Evolutionary conservation across 306 rosid species (phyloP), one percentile per base, ranked within the genome.

Genomic region (Rubus parviflorus): DNA sequence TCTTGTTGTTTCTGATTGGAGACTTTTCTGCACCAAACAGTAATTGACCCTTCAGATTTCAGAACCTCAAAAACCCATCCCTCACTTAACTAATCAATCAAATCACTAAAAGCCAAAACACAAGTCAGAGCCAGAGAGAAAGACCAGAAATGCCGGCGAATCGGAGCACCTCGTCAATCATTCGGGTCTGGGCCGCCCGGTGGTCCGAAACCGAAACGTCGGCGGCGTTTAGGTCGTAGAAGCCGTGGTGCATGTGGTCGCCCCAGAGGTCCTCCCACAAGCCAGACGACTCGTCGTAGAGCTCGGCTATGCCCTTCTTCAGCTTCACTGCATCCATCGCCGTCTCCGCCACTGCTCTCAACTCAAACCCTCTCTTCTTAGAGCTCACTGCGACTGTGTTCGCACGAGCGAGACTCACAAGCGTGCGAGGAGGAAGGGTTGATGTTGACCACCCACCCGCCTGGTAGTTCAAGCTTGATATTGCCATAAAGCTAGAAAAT

Each of bases 201-300:
- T 94, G 98, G 35, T 92, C 97, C 4, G 91, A 84, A 47, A 89
- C 82, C 0, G 96, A 88, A 40, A 79, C 84, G 23, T 75, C 84
- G 11, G 70, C 63, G 3, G 91, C 77, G 71, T 80, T 81, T 2
- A 89, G 84, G 35, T 89, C 84, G 78, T 95, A 95, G 45, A 81
- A 95, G 1, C 98, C 98, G 11, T 95, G 98, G 79, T 94, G 98
- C 97, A 94, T 90, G 64, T 94, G 97, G 72, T 92, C 97, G 0
- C 98, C 98, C 97, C 98, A 95, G 6, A 95, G 87, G 45, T 78
- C 64, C 77, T 92, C 98, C 98, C 98, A 95, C 0, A 90, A 6
- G 3, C 77, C 81, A 7, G 98, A 92, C 0, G 98, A 95, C 79
- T 92, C 91, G 58, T 95, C 98, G 81, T 95, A 95, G 77, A 95